These are phyloP conservation scores for Fusarium scirpi DNA, from an alignment of 2,329 filamentous ascomycete genomes.

Conservation along the genomic window DNA sequence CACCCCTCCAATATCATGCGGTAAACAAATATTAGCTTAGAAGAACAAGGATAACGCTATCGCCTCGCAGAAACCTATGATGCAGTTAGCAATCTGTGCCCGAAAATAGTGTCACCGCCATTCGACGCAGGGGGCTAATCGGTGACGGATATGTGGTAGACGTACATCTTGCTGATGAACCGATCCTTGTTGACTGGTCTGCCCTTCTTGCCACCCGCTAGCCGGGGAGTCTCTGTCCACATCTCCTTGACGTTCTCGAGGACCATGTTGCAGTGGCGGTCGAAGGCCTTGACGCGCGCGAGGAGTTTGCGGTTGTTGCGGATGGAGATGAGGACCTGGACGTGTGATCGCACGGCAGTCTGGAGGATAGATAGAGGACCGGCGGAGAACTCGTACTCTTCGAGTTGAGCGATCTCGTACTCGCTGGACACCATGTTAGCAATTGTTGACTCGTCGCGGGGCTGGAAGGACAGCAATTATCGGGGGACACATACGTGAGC, in stretches of 20 bases:
- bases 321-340: conserved; percentile 95
- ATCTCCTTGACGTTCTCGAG: conserved; percentile 95
- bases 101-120: conserved; percentile 21
- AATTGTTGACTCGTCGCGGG: conserved; percentile 36
- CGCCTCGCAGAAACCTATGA: conserved; percentile 84
- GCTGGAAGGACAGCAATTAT: conserved; percentile 23
- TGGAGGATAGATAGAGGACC: conserved; percentile 87
- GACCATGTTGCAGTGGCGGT: conserved; percentile 99
- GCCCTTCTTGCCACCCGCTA: conserved; percentile 88
- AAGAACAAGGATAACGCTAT: conserved; percentile 88
- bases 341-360: conserved; percentile 93
- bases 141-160: conserved; percentile 38
- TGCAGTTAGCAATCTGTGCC: conserved; percentile 34
- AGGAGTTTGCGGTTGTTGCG: conserved; percentile 99
- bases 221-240: conserved; percentile 95
- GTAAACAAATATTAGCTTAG: conserved; percentile 68
- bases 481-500: conserved; percentile 76
- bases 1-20: conserved; percentile 30
- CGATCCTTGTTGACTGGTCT: conserved; percentile 95
- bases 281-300: conserved; percentile 97
- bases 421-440: conserved; percentile 67
- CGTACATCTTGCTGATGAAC: conserved; percentile 96
- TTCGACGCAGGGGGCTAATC: background rate
- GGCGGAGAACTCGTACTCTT: conserved; percentile 67
- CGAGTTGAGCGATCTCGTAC: conserved; percentile 84